Percentiles rank a stretch among this genome's conserved stretches.
phyloP scores from a whole-genome alignment of 2,329 filamentous ascomycete genomes.

The Penicillium sp. region DNA sequence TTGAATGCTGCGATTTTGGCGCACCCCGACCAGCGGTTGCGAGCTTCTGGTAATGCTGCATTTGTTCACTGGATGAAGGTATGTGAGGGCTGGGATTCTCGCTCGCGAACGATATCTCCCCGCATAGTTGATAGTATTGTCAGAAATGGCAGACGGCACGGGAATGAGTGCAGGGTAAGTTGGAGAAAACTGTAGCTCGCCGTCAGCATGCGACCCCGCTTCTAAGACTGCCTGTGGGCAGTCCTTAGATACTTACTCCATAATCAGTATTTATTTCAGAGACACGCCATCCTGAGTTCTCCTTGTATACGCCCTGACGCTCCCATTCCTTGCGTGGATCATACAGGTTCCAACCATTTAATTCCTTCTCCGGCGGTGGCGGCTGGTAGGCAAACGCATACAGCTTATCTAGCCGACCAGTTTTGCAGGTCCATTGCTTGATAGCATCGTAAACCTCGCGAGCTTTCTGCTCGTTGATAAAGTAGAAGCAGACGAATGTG shows the following conservation, averaged over 20 bases:
- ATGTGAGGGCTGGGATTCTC: slow-evolving; percentile 84
- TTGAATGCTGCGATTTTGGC: slow-evolving; percentile 86
- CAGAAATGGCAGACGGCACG: slow-evolving; percentile 87
- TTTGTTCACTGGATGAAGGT: slow-evolving; percentile 94
- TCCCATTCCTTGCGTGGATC: slow-evolving; percentile 81
- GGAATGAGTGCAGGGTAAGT: slow-evolving; percentile 85
- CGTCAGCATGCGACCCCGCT: slow-evolving; percentile 21
- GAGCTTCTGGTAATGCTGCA: slow-evolving; percentile 95
- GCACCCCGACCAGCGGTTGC: slow-evolving; percentile 83
- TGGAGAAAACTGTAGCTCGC: slow-evolving; percentile 65
- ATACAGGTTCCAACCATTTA: slow-evolving; percentile 82
- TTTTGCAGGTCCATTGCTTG: slow-evolving; percentile 72
- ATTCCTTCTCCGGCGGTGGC: slow-evolving; percentile 66
- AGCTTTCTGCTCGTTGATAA: slow-evolving; percentile 69
- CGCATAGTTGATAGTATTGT: slow-evolving; percentile 93
- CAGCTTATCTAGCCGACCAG: slow-evolving; percentile 80
- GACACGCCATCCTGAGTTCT: slow-evolving; percentile 82
- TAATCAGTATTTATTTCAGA: slow-evolving; percentile 89
- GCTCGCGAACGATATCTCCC: slow-evolving; percentile 82
- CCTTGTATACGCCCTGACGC: slow-evolving; percentile 80
- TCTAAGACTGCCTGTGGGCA: neutral
- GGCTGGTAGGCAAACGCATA: slow-evolving; percentile 87
- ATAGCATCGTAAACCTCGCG: slow-evolving; percentile 87
- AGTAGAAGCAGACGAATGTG: slow-evolving; percentile 88
- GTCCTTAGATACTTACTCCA: slow-evolving; percentile 43